These are phyloP conservation scores for Seminavis robusta DNA, from an alignment of 108 stramenopile genomes.

Conservation along the genomic window DNA sequence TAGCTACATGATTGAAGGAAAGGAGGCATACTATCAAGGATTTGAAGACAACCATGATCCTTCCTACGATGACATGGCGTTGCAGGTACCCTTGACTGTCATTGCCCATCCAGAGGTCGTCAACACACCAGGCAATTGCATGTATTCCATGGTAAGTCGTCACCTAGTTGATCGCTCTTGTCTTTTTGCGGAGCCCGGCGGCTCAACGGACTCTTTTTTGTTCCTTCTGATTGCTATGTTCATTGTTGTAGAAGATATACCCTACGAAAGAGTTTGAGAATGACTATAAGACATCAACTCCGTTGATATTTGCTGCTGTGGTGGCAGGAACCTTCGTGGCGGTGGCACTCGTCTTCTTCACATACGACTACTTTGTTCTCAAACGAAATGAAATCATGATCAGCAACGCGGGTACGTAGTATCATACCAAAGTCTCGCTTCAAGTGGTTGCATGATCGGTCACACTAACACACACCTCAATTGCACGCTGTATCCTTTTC, in stretches of 20 bases:
- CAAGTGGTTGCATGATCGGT: too few species aligned
- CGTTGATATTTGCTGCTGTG: neutral
- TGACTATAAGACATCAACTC: slow-evolving; percentile 6
- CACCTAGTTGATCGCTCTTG: neutral
- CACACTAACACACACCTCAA: too few species aligned
- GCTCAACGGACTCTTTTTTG: too few species aligned
- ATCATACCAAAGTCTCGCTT: too few species aligned
- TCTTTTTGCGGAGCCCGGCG: too few species aligned
- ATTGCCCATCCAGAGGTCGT: neutral
- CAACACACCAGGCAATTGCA: neutral
- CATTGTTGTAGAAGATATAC: too few species aligned
- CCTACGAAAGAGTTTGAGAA: slow-evolving; percentile 5
- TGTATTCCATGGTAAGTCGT: neutral
- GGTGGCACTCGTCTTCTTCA: slow-evolving; percentile 13
- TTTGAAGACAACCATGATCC: slow-evolving; percentile 18
- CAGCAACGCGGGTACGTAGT: slow-evolving; percentile 5
- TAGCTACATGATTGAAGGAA: slow-evolving; percentile 31
- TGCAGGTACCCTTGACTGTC: neutral
- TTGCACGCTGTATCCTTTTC: too few species aligned
- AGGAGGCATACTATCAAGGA: slow-evolving; percentile 5
- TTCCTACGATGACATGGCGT: slow-evolving; percentile 6
- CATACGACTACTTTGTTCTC: slow-evolving; percentile 25
- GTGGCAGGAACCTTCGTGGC: slow-evolving; percentile 12
- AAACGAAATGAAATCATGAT: slow-evolving; percentile 20
- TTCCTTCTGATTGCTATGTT: too few species aligned